Evolutionary conservation across 1,284 basidiomycete genomes (phyloP), one percentile per base, ranked within the genome.

Genomic region (Apiotrichum veenhuisii): DNA sequence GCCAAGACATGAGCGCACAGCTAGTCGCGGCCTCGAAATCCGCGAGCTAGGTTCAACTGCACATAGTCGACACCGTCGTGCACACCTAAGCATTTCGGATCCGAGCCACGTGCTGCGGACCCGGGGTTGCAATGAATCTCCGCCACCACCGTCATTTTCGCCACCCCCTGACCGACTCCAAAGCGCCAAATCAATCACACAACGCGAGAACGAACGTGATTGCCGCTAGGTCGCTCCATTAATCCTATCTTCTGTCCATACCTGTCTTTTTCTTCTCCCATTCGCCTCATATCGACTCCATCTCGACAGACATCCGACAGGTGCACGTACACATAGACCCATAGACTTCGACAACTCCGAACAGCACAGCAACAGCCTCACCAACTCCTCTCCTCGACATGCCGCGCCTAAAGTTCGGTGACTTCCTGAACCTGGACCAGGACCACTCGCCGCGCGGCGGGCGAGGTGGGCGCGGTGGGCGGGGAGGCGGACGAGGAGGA

Each of bases 361-460:
- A 45, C 41, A 50, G 9, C 49, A 17, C 27, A 27, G 26, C 37
- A 9, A 9, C 47, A 37, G n/a, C n/a, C 25, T 8, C 25, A 40
- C 9, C 10, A 23, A 45, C 25, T 23, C 18, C 8, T 36, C 44
- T 40, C 25, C 11, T 18, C 40, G 50, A n/a, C 26, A 65, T 63
- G 61, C 44, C 59, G 1, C 54, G 62, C 50, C 68, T 68, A 38
- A 27, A 59, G 8, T 75, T 75, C 56, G 57, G 60, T 58, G 69
- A 72, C 37, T 71, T 75, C 46, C 56, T 75, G 27, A 68, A 69
- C 50, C 61, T 59, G 20, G 57, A 59, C 17, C 54, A 59, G 22
- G 62, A n/a, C n/a, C n/a, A 64, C 9, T 58, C 68, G 9, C 65
- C 67, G 11, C 64, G 64, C 7, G 61, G 65, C 22, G 55, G 66